Evolutionary conservation across 2,329 filamentous ascomycete genomes (phyloP).

Genomic region (Sphaerostilbella broomeana): DNA sequence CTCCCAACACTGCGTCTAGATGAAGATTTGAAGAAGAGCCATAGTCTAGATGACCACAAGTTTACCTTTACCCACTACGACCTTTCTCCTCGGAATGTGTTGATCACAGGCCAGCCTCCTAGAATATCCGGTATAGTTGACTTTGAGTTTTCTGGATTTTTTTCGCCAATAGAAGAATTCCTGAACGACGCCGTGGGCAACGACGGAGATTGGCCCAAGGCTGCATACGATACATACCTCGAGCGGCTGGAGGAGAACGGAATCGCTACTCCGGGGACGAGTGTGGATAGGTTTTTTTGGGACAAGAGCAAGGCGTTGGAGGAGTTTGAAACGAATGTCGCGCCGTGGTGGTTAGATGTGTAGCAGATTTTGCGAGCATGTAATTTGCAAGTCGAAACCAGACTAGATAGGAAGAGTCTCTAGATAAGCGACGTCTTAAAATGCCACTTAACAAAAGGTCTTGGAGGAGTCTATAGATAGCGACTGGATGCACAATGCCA

Average conservation of each 20-base stretch:
- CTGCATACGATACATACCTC: conserved; percentile 11
- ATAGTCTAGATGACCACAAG: neutral
- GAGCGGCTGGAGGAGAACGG: neutral
- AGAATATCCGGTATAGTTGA: conserved; percentile 19
- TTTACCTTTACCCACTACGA: conserved; percentile 20
- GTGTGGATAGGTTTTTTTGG: conserved; percentile 2
- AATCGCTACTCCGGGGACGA: conserved; percentile 3
- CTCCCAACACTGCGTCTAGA: conserved; percentile 13
- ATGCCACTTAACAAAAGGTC: too few relatives aligned
- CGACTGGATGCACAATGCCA: too few relatives aligned
- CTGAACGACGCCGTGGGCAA: conserved; percentile 14
- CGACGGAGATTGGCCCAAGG: conserved; percentile 13
- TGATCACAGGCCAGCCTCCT: conserved; percentile 12
- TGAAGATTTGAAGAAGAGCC: neutral
- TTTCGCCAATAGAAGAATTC: conserved; percentile 18
- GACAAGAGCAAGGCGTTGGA: conserved; percentile 4
- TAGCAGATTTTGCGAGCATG: too few relatives aligned
- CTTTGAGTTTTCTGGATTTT: conserved; percentile 22
- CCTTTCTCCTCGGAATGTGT: conserved; percentile 19
- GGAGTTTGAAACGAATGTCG: conserved; percentile 8
- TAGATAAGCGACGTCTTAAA: too few relatives aligned
- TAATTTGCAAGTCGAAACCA: too few relatives aligned
- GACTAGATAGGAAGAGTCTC: too few relatives aligned
- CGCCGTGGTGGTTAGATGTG: conserved; percentile 15
- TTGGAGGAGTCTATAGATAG: too few relatives aligned